Evolutionary conservation across 2,329 filamentous ascomycete species (phyloP).

Genomic region (Aureobasidium subglaciale): DNA sequence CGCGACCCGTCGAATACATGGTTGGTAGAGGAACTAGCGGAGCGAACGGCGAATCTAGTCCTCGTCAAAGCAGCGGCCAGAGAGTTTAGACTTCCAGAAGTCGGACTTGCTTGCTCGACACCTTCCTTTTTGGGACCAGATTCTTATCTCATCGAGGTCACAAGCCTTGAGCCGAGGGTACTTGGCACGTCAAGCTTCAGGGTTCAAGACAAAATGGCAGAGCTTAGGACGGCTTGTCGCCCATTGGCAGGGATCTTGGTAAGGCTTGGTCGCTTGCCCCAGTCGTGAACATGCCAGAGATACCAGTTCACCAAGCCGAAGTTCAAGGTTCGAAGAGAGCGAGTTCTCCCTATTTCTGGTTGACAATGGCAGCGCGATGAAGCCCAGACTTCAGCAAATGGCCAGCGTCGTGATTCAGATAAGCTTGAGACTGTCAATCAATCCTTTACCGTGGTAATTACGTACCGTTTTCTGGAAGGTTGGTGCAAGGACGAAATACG

Average conservation of each 20-base stretch:
- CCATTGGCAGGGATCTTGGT: neutral
- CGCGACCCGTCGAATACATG: neutral
- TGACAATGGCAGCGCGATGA: no score
- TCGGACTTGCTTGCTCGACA: neutral
- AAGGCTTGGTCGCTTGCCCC: neutral
- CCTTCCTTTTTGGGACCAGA: neutral
- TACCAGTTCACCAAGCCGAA: no score
- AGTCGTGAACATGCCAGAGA: neutral
- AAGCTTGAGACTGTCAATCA: neutral
- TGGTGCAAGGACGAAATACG: neutral
- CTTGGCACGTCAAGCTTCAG: neutral
- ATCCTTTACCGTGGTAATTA: conserved; percentile 1
- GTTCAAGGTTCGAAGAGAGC: no score
- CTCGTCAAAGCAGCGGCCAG: neutral
- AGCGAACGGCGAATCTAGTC: neutral
- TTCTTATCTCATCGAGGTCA: neutral
- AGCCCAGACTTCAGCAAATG: neutral
- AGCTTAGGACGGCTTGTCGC: neutral
- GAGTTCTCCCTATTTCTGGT: no score
- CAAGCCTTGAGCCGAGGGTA: neutral
- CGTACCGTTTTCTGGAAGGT: neutral
- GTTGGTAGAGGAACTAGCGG: neutral
- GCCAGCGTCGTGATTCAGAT: neutral
- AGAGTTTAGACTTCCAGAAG: neutral
- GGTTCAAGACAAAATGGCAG: neutral